phyloP scores from a whole-genome alignment of 306 rosid genomes.

The Erythrophleum fordii region DNA sequence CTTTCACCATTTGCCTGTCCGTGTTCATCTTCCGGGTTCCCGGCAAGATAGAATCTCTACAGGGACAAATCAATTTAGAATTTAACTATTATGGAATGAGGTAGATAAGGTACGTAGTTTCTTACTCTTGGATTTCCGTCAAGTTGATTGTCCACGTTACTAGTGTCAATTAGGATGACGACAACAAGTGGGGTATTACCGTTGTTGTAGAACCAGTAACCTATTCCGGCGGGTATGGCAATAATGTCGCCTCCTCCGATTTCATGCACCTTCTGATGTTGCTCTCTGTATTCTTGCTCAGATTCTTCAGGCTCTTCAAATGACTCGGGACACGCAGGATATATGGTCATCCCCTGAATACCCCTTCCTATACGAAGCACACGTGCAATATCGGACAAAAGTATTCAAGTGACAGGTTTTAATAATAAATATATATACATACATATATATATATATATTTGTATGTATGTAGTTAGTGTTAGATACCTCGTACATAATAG shows the following conservation, averaged over 20 bases:
- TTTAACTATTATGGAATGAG: too few species aligned
- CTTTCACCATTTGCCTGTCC: background rate
- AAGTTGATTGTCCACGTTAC: conserved; percentile 1
- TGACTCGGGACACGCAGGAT: conserved; percentile 6
- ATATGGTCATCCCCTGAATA: conserved; percentile 25
- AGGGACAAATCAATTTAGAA: background rate
- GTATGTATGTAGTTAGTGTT: background rate
- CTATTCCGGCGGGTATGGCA: conserved; percentile 15
- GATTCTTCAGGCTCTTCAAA: conserved; percentile 13
- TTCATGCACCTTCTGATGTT: conserved; percentile 27
- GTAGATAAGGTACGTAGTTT: background rate
- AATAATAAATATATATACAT: too few species aligned
- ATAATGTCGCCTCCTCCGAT: conserved; percentile 22
- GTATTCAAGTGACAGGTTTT: too few species aligned
- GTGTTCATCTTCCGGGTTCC: conserved; percentile 24
- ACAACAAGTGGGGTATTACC: conserved; percentile 4
- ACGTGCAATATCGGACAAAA: background rate
- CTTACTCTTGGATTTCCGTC: conserved; percentile 17
- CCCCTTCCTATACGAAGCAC: background rate
- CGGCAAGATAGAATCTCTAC: conserved; percentile 23
- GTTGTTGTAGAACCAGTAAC: conserved; percentile 25
- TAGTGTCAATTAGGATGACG: conserved; percentile 19
- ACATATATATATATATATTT: too few species aligned
- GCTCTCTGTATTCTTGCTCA: conserved; percentile 5
- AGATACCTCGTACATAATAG: background rate